Evolutionary conservation across 2,329 filamentous ascomycete species (phyloP).

Genomic region (Fusarium brevicatenulatum): DNA sequence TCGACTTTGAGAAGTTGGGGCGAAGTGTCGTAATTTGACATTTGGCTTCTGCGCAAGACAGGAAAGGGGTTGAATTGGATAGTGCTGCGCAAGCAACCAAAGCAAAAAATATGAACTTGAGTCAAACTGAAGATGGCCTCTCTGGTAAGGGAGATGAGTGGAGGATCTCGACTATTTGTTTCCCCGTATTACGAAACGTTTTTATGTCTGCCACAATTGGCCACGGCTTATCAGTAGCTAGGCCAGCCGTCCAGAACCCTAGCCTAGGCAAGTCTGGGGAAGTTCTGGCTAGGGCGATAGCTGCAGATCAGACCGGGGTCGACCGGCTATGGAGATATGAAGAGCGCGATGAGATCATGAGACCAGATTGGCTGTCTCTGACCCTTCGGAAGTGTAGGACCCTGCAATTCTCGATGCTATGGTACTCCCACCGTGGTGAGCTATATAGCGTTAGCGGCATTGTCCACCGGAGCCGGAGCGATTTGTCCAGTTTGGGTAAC

Average conservation of each 20-base stretch:
- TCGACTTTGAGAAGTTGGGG: neutral
- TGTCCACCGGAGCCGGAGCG: neutral
- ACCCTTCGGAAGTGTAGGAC: no score
- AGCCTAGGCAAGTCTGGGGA: neutral
- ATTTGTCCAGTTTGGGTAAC: neutral
- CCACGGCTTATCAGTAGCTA: neutral
- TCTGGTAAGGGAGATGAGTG: neutral
- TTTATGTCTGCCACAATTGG: neutral
- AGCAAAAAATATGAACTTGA: neutral
- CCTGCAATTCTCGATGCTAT: neutral
- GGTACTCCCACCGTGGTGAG: neutral
- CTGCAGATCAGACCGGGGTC: slow-evolving; percentile 4
- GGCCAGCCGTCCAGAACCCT: neutral
- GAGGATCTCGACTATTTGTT: neutral
- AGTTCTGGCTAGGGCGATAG: neutral
- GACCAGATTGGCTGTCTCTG: neutral
- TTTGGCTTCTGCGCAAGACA: neutral
- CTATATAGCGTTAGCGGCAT: slow-evolving; percentile 4
- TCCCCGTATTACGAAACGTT: neutral
- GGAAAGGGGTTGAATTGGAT: neutral
- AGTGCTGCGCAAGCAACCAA: neutral
- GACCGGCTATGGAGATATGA: neutral
- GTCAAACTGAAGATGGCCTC: neutral
- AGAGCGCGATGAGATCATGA: neutral
- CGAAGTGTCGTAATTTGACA: neutral